Evolutionary conservation across 2,329 filamentous ascomycete species (phyloP).

Genomic region (Hirsutella thompsonii): DNA sequence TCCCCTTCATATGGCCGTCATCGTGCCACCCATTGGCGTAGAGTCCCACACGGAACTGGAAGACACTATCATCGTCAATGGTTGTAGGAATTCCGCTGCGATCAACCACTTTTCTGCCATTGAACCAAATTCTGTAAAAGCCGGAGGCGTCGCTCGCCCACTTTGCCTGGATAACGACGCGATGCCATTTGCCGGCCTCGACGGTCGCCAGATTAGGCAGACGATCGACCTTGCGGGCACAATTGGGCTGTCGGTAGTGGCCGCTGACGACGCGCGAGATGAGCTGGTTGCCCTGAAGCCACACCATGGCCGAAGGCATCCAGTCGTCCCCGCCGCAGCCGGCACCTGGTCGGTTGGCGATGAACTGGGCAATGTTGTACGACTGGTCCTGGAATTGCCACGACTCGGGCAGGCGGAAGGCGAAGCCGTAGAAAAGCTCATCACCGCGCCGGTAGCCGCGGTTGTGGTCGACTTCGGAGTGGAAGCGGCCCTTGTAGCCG

Average conservation of each 20-base stretch:
- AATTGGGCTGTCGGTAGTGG: conserved; percentile 13
- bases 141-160: conserved; percentile 31
- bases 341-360: conserved; percentile 30
- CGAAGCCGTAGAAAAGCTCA: conserved; percentile 34
- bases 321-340: conserved; percentile 28
- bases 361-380: conserved; percentile 38
- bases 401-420: conserved; percentile 30
- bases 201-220: conserved; percentile 22
- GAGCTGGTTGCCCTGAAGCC: conserved; percentile 29
- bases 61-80: conserved; percentile 23
- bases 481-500: conserved; percentile 29
- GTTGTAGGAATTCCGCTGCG: conserved; percentile 27
- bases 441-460: conserved; percentile 31
- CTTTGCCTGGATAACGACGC: conserved; percentile 28
- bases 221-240: conserved; percentile 9
- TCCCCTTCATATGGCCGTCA: conserved; percentile 23
- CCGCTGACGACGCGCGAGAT: conserved; percentile 22
- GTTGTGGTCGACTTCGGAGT: conserved; percentile 31
- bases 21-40: conserved; percentile 23
- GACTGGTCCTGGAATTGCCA: conserved; percentile 33
- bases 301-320: conserved; percentile 36
- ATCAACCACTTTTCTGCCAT: conserved; percentile 30
- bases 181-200: conserved; percentile 30
- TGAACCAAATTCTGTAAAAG: conserved; percentile 32
- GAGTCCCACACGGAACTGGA: conserved; percentile 33